Percentiles rank a stretch among this genome's conserved stretches.
Conservation (phyloP, 805 yeast genomes). For the Tetrapisispora nanseiensis region DNA sequence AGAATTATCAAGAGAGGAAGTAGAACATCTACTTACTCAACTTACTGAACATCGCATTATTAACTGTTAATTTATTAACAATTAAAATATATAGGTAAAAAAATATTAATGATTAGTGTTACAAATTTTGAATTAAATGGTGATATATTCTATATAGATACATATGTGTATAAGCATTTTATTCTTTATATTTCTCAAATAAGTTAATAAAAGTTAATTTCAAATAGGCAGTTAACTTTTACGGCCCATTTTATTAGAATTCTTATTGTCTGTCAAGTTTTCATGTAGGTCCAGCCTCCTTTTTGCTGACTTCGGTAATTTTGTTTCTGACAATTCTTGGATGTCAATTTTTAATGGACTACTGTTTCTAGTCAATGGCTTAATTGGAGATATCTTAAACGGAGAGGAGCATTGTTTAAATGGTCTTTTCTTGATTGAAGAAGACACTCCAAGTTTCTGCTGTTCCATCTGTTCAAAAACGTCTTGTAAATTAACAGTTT, state of each 20-base stretch:
- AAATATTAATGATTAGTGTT: constrained; percentile 2
- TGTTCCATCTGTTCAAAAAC: constrained; percentile 5
- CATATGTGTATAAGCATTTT: too few species aligned
- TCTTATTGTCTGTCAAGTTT: neutral
- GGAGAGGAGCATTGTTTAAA: constrained; percentile 4
- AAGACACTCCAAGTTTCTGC: neutral
- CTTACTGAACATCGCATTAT: constrained; percentile 44
- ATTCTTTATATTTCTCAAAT: too few species aligned
- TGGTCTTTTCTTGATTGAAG: constrained; percentile 4
- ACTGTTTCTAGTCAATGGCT: neutral
- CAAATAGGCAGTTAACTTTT: neutral
- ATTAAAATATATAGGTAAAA: neutral
- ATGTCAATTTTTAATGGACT: constrained; percentile 1
- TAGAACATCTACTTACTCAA: constrained; percentile 38
- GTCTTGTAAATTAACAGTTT: constrained; percentile 1
- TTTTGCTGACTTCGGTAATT: neutral
- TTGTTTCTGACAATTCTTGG: neutral
- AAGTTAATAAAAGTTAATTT: too few species aligned
- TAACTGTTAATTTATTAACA: constrained; percentile 24
- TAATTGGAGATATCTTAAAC: neutral
- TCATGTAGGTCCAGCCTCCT: neutral
- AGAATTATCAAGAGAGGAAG: constrained; percentile 43
- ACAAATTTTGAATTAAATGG: neutral
- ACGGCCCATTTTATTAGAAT: neutral
- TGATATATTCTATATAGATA: neutral